Conservation (phyloP, 2,329 filamentous ascomycete genomes). For the Chrysoporthe puriensis region DNA sequence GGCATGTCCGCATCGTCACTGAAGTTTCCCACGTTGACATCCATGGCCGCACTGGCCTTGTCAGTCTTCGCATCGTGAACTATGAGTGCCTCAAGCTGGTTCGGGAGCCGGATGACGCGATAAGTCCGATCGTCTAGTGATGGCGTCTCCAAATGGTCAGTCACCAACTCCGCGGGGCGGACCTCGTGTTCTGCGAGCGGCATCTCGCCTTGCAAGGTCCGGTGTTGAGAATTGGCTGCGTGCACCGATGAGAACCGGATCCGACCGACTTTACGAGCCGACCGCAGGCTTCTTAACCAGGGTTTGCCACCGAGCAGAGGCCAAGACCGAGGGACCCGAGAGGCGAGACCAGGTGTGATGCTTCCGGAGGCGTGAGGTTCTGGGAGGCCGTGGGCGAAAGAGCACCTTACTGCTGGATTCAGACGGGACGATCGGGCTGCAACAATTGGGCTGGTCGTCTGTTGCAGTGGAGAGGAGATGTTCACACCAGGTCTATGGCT, state of each 20-base stretch:
- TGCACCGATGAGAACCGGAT: conserved; percentile 13
- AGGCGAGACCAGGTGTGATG: conserved; percentile 3
- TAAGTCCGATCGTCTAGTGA: conserved; percentile 86
- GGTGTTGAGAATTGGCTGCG: conserved; percentile 28
- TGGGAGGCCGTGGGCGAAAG: not conserved
- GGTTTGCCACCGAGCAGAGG: conserved; percentile 4
- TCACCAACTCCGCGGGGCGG: conserved; percentile 49
- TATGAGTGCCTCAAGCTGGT: conserved; percentile 86
- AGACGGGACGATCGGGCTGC: not conserved
- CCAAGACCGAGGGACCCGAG: conserved; percentile 4
- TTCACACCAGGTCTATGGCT: conserved; percentile 6
- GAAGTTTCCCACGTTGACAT: conserved; percentile 95
- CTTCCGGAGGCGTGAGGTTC: conserved; percentile 5
- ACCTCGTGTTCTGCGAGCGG: conserved; percentile 37
- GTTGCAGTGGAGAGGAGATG: conserved; percentile 10
- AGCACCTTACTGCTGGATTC: conserved; percentile 7
- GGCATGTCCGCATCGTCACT: conserved; percentile 90
- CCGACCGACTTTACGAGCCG: not conserved
- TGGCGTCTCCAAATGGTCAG: conserved; percentile 79
- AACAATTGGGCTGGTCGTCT: conserved; percentile 17
- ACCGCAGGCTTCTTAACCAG: not conserved
- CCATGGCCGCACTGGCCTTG: conserved; percentile 93
- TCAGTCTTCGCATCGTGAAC: conserved; percentile 95
- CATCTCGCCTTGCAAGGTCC: conserved; percentile 34
- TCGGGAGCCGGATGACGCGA: conserved; percentile 80